These are phyloP conservation scores for Saccharomycopsis fodiens DNA, from an alignment of 805 yeast genomes.

Conservation along the genomic window DNA sequence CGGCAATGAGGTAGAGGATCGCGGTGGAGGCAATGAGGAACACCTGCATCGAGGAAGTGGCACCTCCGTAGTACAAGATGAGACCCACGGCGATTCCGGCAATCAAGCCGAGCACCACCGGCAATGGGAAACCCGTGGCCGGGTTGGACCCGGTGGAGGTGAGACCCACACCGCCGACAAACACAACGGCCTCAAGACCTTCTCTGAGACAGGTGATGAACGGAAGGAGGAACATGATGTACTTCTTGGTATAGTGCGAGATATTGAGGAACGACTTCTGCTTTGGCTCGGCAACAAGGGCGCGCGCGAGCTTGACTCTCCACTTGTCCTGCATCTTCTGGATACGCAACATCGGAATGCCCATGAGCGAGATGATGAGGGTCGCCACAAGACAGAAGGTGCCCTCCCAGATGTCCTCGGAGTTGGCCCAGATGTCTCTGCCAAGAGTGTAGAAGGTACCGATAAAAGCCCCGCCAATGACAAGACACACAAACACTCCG, in stretches of 20 bases:
- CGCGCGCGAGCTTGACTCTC: slow-evolving; percentile 89
- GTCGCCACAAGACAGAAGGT: slow-evolving; percentile 86
- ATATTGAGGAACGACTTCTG: slow-evolving; percentile 44
- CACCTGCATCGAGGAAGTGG: slow-evolving; percentile 73
- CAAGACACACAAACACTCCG: slow-evolving; percentile 75
- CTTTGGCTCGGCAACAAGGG: slow-evolving; percentile 56
- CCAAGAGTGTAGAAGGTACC: slow-evolving; percentile 83
- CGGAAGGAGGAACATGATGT: slow-evolving; percentile 85
- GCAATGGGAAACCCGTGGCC: slow-evolving; percentile 80
- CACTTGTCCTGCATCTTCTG: slow-evolving; percentile 96
- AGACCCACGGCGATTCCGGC: slow-evolving; percentile 72
- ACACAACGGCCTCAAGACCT: slow-evolving; percentile 94
- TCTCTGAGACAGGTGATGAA: slow-evolving; percentile 89
- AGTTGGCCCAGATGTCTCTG: slow-evolving; percentile 73
- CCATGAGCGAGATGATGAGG: slow-evolving; percentile 84
- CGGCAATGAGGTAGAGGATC: slow-evolving; percentile 80
- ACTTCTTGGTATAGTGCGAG: slow-evolving; percentile 56
- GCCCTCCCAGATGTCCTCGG: slow-evolving; percentile 98
- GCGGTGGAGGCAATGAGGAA: slow-evolving; percentile 85
- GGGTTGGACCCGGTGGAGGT: slow-evolving; percentile 34
- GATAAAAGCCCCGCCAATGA: slow-evolving; percentile 87
- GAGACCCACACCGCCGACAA: slow-evolving; percentile 93
- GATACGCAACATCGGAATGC: slow-evolving; percentile 91
- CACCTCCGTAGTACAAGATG: slow-evolving; percentile 73
- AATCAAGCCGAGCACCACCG: slow-evolving; percentile 80